phyloP scores from a whole-genome alignment of 2,329 filamentous ascomycete species.

The Lecanicillium sp. region DNA sequence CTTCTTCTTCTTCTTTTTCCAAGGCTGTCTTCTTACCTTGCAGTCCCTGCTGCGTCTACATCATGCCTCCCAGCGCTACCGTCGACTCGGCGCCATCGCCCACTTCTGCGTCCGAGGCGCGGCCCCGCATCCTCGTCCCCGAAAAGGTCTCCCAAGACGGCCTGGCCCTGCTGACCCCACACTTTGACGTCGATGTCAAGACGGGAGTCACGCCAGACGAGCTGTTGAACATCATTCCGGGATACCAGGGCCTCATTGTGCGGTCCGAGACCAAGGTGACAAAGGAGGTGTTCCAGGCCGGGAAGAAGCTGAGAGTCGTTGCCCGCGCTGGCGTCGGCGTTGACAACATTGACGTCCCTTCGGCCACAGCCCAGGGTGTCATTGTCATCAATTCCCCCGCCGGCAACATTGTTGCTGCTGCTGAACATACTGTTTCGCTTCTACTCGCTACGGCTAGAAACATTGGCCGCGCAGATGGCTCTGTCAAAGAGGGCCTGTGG shows the following conservation, averaged over 20 bases:
- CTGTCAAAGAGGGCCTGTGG: constrained; percentile 65
- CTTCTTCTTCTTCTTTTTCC: not conserved
- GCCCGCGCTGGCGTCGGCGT: constrained; percentile 75
- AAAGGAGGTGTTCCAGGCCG: constrained; percentile 54
- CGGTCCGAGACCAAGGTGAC: constrained; percentile 78
- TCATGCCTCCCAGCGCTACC: constrained; percentile 15
- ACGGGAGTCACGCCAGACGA: constrained; percentile 54
- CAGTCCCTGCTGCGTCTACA: not conserved
- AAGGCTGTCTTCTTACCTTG: constrained; percentile 1
- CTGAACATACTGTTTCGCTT: constrained; percentile 69
- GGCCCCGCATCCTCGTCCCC: constrained; percentile 56
- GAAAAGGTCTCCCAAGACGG: constrained; percentile 78
- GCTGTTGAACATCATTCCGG: constrained; percentile 56
- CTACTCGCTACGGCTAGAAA: constrained; percentile 68
- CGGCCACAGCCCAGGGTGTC: constrained; percentile 64
- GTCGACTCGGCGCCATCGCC: constrained; percentile 11
- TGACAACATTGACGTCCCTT: constrained; percentile 71
- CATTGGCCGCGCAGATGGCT: constrained; percentile 60
- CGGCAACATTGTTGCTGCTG: constrained; percentile 74
- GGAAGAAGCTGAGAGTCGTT: constrained; percentile 64
- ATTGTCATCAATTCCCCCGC: constrained; percentile 74
- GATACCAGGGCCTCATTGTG: constrained; percentile 70
- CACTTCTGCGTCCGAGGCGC: constrained; percentile 12
- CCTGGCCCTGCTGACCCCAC: constrained; percentile 55
- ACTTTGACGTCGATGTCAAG: constrained; percentile 62